These are phyloP conservation scores for Alternaria sp. DNA, from an alignment of 2,329 filamentous ascomycete species.

Conservation along the genomic window DNA sequence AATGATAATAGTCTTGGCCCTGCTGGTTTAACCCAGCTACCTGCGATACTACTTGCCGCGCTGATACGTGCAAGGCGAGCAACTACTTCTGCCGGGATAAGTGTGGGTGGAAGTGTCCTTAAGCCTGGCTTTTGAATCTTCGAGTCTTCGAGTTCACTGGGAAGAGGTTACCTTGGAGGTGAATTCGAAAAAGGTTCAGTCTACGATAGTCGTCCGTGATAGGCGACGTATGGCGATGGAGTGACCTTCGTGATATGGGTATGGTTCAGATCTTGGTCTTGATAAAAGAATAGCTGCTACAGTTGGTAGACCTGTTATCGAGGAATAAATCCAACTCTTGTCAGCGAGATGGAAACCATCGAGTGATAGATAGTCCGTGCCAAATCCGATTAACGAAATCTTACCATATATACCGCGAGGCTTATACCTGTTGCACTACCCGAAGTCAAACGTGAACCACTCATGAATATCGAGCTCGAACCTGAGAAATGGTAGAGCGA, in stretches of 20 bases:
- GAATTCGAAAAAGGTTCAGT: background rate
- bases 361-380: background rate
- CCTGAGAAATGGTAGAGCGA: no score
- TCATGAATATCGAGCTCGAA: background rate
- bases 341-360: background rate
- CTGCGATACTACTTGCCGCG: background rate
- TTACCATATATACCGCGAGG: background rate
- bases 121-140: background rate
- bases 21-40: background rate
- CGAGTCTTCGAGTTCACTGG: background rate
- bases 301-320: background rate
- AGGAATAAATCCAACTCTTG: background rate
- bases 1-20: background rate
- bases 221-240: background rate
- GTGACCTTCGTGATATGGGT: no score
- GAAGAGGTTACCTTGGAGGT: background rate
- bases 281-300: background rate
- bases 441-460: background rate
- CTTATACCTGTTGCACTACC: background rate
- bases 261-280: background rate
- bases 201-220: fast-evolving
- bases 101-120: background rate
- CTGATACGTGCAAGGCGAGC: background rate
- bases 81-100: conserved; percentile 25
- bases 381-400: background rate